A percentile compares a stretch with the other conserved stretches of the same genome.
Conservation (phyloP, 495 filamentous ascomycete genomes). For the Penicillium paradoxum region DNA sequence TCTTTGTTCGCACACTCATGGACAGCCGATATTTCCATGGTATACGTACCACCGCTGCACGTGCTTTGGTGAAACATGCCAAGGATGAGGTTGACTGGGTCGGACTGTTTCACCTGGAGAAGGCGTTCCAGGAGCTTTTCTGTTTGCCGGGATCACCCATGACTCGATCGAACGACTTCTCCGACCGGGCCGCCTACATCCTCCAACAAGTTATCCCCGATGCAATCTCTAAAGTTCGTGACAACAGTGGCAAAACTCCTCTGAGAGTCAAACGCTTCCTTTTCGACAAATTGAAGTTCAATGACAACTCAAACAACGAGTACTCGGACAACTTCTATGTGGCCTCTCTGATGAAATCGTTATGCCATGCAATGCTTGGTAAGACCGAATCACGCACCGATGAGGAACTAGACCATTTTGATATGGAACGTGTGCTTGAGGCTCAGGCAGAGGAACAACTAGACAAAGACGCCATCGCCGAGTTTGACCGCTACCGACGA, state of each 20-base stretch:
- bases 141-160: constrained; percentile 69
- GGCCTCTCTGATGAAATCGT: constrained; percentile 69
- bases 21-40: constrained; percentile 91
- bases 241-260: constrained; percentile 71
- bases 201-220: constrained; percentile 76
- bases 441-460: constrained; percentile 60
- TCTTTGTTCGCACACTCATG: constrained; percentile 82
- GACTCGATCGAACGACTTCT: constrained; percentile 84
- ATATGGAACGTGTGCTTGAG: constrained; percentile 45
- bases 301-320: constrained; percentile 84
- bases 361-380: constrained; percentile 71
- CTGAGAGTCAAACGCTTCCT: constrained; percentile 71
- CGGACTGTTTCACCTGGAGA: constrained; percentile 76
- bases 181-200: constrained; percentile 72
- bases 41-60: constrained; percentile 76
- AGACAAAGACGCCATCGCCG: constrained; percentile 65
- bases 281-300: constrained; percentile 82
- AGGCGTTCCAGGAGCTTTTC: constrained; percentile 81
- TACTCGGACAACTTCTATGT: constrained; percentile 87
- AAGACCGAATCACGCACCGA: constrained; percentile 35
- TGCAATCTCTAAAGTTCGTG: constrained; percentile 72
- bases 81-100: constrained; percentile 66
- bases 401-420: constrained; percentile 41
- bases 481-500: constrained; percentile 83
- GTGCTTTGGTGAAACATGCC: constrained; percentile 68